Evolutionary conservation across 768 basidiomycete genomes (phyloP).

Genomic region (Lactarius psammicola): DNA sequence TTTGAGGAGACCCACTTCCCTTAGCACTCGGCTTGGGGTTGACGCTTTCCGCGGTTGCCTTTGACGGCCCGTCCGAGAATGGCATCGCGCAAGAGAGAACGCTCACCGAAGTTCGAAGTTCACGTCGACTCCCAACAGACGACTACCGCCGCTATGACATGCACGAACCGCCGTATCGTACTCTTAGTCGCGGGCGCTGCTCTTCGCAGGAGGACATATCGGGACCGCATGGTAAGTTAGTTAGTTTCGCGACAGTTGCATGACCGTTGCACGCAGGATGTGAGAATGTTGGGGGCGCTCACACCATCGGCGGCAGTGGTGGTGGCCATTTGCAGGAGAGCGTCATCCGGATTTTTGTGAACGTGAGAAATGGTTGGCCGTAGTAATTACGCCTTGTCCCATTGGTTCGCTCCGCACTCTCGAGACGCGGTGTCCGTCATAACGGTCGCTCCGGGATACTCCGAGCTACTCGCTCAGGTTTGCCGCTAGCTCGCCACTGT

Average conservation of each 20-base stretch:
- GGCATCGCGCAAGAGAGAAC: too few species aligned
- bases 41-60: background rate
- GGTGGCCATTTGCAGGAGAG: background rate
- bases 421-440: background rate
- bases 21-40: background rate
- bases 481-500: too few species aligned
- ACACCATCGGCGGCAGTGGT: too few species aligned
- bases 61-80: background rate
- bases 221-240: too few species aligned
- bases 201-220: background rate
- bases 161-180: background rate
- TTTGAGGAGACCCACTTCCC: background rate
- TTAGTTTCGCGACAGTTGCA: too few species aligned
- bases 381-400: background rate
- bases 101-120: too few species aligned
- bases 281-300: too few species aligned
- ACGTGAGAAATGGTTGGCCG: background rate
- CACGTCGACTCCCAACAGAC: too few species aligned
- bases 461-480: too few species aligned
- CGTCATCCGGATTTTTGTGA: background rate
- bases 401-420: background rate
- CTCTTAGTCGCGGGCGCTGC: background rate
- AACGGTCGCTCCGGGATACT: too few species aligned
- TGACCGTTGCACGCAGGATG: too few species aligned
- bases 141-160: too few species aligned